Evolutionary conservation across 805 yeast species (phyloP).

Genomic region (Ogataea siamensis): DNA sequence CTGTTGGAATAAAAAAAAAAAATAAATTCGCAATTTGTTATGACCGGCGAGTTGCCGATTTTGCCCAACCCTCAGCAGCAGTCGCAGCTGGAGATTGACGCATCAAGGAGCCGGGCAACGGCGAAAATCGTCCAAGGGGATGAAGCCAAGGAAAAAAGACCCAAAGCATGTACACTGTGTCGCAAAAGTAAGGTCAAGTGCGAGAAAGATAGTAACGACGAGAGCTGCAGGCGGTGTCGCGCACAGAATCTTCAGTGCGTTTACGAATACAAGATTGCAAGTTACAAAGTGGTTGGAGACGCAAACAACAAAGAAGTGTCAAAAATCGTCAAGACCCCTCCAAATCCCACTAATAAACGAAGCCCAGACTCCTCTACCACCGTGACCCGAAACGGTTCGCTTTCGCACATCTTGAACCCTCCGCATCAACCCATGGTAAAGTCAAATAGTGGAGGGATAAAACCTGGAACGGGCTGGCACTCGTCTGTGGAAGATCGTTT

Average conservation of each 20-base stretch:
- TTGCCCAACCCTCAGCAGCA: conserved; percentile 27
- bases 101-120: conserved; percentile 17
- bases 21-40: conserved; percentile 5
- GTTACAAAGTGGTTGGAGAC: conserved; percentile 34
- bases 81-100: conserved; percentile 13
- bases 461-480: conserved; percentile 29
- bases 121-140: conserved; percentile 20
- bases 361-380: background rate
- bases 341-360: background rate
- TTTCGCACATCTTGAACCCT: conserved; percentile 20
- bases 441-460: background rate
- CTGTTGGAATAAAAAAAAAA: conserved; percentile 21
- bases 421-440: background rate
- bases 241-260: conserved; percentile 53
- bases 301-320: conserved; percentile 10
- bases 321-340: background rate
- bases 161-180: conserved; percentile 63
- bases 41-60: conserved; percentile 18
- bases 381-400: conserved; percentile 6
- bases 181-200: conserved; percentile 64
- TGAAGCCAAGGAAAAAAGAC: conserved; percentile 28
- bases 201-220: conserved; percentile 40
- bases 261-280: conserved; percentile 54
- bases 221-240: conserved; percentile 60
- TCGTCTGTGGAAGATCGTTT: conserved; percentile 38